Evolutionary conservation across 2,329 filamentous ascomycete genomes (phyloP).

Genomic region (Cordyceps fumosorosea): DNA sequence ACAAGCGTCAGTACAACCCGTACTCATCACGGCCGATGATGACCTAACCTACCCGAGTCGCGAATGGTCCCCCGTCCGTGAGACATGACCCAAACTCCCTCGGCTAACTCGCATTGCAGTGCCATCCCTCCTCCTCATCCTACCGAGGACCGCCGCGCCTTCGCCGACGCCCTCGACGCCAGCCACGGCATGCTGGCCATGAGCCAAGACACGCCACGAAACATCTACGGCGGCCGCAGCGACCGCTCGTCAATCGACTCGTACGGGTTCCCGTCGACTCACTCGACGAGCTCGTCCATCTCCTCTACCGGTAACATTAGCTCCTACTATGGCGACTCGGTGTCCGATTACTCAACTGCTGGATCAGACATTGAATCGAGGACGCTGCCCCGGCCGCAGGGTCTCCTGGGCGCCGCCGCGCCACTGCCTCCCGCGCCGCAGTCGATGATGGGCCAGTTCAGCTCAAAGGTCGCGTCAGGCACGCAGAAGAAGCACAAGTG

Average conservation of each 20-base stretch:
- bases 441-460: conserved; percentile 98
- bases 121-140: conserved; percentile 32
- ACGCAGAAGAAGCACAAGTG: conserved; percentile 99
- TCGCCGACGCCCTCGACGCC: conserved; percentile 85
- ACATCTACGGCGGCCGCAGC: conserved; percentile 70
- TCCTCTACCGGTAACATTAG: conserved; percentile 77
- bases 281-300: conserved; percentile 84
- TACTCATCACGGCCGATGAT: conserved; percentile 31
- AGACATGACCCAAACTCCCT: neutral
- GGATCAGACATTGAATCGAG: conserved; percentile 82
- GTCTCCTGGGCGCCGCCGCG: conserved; percentile 42
- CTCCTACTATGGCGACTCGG: conserved; percentile 77
- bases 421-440: conserved; percentile 75
- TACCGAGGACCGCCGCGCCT: conserved; percentile 57
- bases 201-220: conserved; percentile 89
- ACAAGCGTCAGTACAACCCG: conserved; percentile 64
- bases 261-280: conserved; percentile 82
- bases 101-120: conserved; percentile 21
- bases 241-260: conserved; percentile 72
- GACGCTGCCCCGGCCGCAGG: conserved; percentile 74
- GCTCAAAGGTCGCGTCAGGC: conserved; percentile 89
- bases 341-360: conserved; percentile 88
- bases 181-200: conserved; percentile 92
- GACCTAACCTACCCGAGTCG: neutral
- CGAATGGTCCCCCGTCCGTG: conserved; percentile 37